Evolutionary conservation across 805 yeast genomes (phyloP).

Genomic region (Ogataea trehalophila): DNA sequence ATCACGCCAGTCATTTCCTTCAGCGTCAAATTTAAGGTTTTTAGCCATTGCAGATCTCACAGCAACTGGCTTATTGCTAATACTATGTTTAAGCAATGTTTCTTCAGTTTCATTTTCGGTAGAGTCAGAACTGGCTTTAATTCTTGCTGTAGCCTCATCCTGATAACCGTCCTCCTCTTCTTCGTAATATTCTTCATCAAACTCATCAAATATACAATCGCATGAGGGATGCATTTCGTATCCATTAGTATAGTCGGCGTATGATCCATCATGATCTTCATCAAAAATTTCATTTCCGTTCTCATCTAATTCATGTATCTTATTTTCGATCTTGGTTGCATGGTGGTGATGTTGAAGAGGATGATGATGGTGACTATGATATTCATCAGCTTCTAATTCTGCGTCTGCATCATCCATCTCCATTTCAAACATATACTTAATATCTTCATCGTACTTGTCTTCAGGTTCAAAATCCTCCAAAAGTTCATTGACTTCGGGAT

Average conservation of each 20-base stretch:
- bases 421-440: conserved; percentile 32
- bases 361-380: conserved; percentile 11
- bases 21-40: conserved; percentile 47
- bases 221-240: conserved; percentile 35
- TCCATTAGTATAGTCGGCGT: conserved; percentile 12
- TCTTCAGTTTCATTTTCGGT: not conserved
- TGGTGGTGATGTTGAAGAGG: conserved; percentile 2
- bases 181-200: conserved; percentile 14
- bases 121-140: conserved; percentile 7
- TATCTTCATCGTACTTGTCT: conserved; percentile 63
- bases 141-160: conserved; percentile 6
- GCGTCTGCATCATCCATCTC: conserved; percentile 25
- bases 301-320: conserved; percentile 12
- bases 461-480: conserved; percentile 52
- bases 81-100: not conserved
- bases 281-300: conserved; percentile 4
- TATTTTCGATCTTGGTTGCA: conserved; percentile 17
- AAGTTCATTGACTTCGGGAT: conserved; percentile 50
- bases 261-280: conserved; percentile 20
- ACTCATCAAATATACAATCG: conserved; percentile 30
- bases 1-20: conserved; percentile 71
- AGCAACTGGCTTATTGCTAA: conserved; percentile 16
- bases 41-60: conserved; percentile 29
- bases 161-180: conserved; percentile 13
- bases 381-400: conserved; percentile 25